Base-by-base conservation (phyloP, 306 rosid species). In the Pyrus communis region DNA sequence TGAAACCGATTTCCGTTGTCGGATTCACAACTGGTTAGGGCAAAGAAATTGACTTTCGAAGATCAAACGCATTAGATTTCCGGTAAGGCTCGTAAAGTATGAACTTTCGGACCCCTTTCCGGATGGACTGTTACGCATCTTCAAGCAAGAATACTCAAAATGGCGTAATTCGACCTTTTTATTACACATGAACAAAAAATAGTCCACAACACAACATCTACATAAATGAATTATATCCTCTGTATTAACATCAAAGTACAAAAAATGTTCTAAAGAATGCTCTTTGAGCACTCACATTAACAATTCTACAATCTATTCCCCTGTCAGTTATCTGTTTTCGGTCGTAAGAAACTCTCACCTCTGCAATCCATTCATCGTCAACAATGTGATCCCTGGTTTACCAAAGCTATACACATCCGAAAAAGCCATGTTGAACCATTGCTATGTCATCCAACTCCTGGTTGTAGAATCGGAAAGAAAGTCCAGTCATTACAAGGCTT, bases 401-500 rank as follows among this genome's bases (percentile, higher is more conserved):
- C 79, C 28, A 75, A 66, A 66, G 69, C 73, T 74, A 76, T 17
- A 78, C 85, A 85, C 85, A 85, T 84, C 85, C 75, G 73, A 79
- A 74, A 58, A 82, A 46, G 82, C 83, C 76, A 80, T 63, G 82
- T 65, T 72, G 80, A 78, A 58, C 55, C 45, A 31, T 63, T 76
- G 78, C 49, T 77, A 82, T 33, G 76, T 81, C 84, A 90, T 74
- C 84, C 83, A 78, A 88, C 89, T 71, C 87, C 91, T 49, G 93
- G 84, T 83, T 90, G 97, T 68, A 90, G 75, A 84, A 88, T 85
- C 69, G 93, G 97, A 85, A 90, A 92, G 88, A 92, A 90, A 62
- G 89, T 86, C 93, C 92, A 90, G 77, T 89, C 85, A 71, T 83
- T 88, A 30, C 85, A 85, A 55, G 92, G 79, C 83, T 86, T 90